A percentile compares a stretch with the other conserved stretches of the same genome.
Evolutionary conservation across 179 eudicot genomes (phyloP).

Genomic region (Corrigiola litoralis): DNA sequence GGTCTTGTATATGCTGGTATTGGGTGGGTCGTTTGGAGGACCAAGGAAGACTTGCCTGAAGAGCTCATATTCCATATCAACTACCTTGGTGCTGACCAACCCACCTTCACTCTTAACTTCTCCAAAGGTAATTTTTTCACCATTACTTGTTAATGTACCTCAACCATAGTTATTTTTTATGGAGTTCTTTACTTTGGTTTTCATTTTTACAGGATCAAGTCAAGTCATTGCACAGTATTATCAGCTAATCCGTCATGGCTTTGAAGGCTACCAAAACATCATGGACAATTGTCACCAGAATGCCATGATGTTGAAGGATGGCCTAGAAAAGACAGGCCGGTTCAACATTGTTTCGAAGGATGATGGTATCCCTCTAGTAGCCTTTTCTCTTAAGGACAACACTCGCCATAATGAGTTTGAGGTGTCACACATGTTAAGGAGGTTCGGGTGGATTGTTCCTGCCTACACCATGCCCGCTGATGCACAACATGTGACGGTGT

Average conservation of each 20-base stretch:
- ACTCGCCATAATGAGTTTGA: conserved; percentile 27
- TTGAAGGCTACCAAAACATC: conserved; percentile 26
- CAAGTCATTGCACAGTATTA: conserved; percentile 26
- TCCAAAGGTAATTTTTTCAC: conserved; percentile 32
- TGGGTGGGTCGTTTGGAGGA: conserved; percentile 55
- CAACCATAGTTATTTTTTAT: not conserved
- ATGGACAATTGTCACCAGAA: conserved; percentile 35
- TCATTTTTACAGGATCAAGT: conserved; percentile 16
- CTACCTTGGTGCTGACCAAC: conserved; percentile 53
- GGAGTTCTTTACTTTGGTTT: not conserved
- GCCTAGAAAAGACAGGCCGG: conserved; percentile 27
- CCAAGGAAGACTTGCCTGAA: conserved; percentile 47
- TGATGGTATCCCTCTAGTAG: conserved; percentile 31
- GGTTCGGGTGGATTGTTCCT: conserved; percentile 35
- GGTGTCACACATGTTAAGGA: conserved; percentile 30
- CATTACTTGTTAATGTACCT: not conserved
- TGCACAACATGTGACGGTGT: conserved; percentile 36
- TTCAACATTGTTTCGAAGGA: conserved; percentile 38
- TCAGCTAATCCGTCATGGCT: conserved; percentile 21
- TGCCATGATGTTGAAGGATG: conserved; percentile 20
- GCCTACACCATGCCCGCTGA: conserved; percentile 37
- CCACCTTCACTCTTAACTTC: conserved; percentile 56
- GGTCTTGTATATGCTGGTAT: conserved; percentile 54
- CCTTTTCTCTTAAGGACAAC: conserved; percentile 30
- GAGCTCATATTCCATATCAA: conserved; percentile 53